A percentile compares a stretch with the other conserved stretches of the same genome.
These are phyloP conservation scores for Aspergillus transmontanensis DNA, from an alignment of 2,329 filamentous ascomycete genomes.

Conservation along the genomic window DNA sequence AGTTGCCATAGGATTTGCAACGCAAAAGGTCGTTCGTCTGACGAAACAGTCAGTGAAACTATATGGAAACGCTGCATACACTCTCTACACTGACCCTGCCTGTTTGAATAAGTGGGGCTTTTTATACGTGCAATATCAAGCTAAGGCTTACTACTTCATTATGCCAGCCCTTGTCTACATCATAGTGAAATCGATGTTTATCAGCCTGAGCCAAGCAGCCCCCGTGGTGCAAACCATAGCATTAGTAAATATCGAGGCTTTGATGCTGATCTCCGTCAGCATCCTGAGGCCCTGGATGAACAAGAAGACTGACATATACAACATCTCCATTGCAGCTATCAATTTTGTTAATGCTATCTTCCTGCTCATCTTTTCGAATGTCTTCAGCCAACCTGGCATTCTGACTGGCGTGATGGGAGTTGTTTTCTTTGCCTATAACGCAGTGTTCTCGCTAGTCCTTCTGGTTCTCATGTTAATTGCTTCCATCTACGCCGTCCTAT, in stretches of 20 bases:
- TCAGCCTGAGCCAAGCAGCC: slow-evolving; percentile 73
- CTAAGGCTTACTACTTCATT: slow-evolving; percentile 92
- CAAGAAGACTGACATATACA: slow-evolving; percentile 95
- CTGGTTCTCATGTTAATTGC: slow-evolving; percentile 78
- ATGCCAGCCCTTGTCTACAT: slow-evolving; percentile 76
- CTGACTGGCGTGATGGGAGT: slow-evolving; percentile 87
- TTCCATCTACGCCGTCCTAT: slow-evolving; percentile 75
- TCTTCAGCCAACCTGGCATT: slow-evolving; percentile 80
- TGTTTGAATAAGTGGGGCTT: slow-evolving; percentile 97
- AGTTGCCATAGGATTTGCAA: slow-evolving; percentile 77
- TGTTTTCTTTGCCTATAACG: slow-evolving; percentile 84
- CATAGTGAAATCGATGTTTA: slow-evolving; percentile 82
- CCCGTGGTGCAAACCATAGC: slow-evolving; percentile 77
- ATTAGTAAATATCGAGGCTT: slow-evolving; percentile 79
- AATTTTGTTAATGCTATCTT: slow-evolving; percentile 92
- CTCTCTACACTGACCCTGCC: slow-evolving; percentile 88
- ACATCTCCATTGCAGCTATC: slow-evolving; percentile 84
- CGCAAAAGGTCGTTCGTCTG: slow-evolving; percentile 83
- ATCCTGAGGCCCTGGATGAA: slow-evolving; percentile 95
- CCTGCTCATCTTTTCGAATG: slow-evolving; percentile 80
- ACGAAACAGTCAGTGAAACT: slow-evolving; percentile 82
- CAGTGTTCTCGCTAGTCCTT: slow-evolving; percentile 77
- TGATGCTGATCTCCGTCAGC: slow-evolving; percentile 73
- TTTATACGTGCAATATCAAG: slow-evolving; percentile 93
- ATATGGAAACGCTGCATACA: slow-evolving; percentile 95